These are phyloP conservation scores for Diaporthe aspalathi DNA, from an alignment of 2,329 filamentous ascomycete genomes.

Conservation along the genomic window DNA sequence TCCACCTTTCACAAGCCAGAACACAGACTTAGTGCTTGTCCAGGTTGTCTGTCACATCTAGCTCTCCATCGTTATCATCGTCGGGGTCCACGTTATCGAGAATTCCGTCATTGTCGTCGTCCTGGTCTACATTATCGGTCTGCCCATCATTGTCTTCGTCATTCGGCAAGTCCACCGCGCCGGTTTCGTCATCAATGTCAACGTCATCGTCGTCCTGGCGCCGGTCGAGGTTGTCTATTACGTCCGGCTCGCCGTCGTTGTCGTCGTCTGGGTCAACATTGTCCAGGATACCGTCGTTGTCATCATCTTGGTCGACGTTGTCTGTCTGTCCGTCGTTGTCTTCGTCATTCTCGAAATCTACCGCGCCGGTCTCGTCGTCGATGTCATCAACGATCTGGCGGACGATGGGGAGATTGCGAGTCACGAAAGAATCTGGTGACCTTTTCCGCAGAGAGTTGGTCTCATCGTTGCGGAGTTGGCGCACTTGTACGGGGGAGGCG, in stretches of 20 bases:
- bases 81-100: background rate
- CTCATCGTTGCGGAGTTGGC: constrained; percentile 6
- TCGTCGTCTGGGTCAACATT: background rate
- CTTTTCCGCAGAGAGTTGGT: background rate
- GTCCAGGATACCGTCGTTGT: background rate
- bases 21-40: background rate
- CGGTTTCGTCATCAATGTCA: background rate
- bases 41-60: background rate
- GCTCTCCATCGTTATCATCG: constrained; percentile 8
- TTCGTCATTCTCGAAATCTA: constrained; percentile 3
- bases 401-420: background rate
- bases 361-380: background rate
- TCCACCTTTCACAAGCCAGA: background rate
- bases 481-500: constrained; percentile 4
- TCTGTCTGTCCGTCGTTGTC: background rate
- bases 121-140: background rate
- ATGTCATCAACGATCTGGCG: background rate
- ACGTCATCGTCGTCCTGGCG: background rate
- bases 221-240: background rate
- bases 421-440: background rate
- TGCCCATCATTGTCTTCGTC: background rate
- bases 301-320: background rate
- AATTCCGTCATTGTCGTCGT: background rate
- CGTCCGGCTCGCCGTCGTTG: constrained; percentile 9
- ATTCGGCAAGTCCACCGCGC: background rate